Evolutionary conservation across 108 stramenopile genomes (phyloP).

Genomic region (Skeletonema grethae): DNA sequence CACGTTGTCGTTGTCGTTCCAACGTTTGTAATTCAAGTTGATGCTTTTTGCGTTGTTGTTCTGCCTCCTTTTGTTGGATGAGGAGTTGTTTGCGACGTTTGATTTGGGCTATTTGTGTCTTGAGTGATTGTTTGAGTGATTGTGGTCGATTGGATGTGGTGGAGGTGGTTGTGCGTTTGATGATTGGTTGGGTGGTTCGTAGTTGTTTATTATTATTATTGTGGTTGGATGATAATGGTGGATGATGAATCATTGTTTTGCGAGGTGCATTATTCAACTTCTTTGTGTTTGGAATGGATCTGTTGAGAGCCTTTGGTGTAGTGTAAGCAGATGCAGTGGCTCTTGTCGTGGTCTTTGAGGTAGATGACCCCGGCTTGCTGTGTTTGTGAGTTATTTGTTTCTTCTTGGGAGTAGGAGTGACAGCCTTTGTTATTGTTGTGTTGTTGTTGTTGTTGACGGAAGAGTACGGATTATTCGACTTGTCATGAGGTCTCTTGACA

Average conservation of each 20-base stretch:
- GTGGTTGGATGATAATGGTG: not conserved
- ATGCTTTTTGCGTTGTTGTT: conserved; percentile 14
- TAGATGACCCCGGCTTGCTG: not conserved
- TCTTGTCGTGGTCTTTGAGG: not conserved
- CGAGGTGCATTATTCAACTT: not conserved
- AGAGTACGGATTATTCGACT: not conserved
- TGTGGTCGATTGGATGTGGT: conserved; percentile 11
- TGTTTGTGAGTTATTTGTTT: not conserved
- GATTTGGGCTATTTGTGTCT: conserved; percentile 64
- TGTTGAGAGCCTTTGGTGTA: not conserved
- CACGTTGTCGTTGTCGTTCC: conserved; percentile 35
- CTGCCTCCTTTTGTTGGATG: conserved; percentile 28
- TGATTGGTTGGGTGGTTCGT: too few relatives aligned
- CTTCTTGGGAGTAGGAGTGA: conserved; percentile 1
- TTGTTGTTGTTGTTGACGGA: not conserved
- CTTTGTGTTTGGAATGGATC: not conserved
- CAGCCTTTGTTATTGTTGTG: not conserved
- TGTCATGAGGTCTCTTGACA: not conserved
- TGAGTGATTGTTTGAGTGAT: conserved; percentile 58
- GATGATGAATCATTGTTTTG: not conserved
- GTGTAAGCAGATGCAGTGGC: not conserved
- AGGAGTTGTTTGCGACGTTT: conserved; percentile 48
- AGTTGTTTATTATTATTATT: too few relatives aligned
- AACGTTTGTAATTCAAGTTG: conserved; percentile 1
- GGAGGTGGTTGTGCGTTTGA: not conserved